These are phyloP conservation scores for Protostelium mycophagum DNA, from an alignment of 78 protist species.

Conservation along the genomic window DNA sequence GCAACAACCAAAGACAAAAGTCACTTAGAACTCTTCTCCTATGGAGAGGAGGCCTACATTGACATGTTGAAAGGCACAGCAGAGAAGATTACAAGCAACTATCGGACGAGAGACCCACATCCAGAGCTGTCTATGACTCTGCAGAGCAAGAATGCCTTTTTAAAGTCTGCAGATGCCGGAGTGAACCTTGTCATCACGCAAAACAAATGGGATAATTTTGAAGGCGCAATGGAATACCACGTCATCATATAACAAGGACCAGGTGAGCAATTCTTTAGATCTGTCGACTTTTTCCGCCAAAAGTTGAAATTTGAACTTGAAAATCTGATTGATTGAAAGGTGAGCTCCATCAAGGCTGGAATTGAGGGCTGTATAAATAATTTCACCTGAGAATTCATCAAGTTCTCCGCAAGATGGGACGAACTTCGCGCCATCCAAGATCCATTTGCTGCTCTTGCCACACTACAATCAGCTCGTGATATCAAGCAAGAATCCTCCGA, in stretches of 20 bases:
- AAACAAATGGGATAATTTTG: constrained; percentile 30
- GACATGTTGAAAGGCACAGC: constrained; percentile 29
- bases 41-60: constrained; percentile 49
- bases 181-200: not conserved
- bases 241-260: constrained; percentile 26
- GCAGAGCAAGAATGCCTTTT: constrained; percentile 13
- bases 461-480: not conserved
- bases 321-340: not conserved
- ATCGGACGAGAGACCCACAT: not conserved
- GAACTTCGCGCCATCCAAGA: not conserved
- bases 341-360: not conserved
- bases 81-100: not conserved
- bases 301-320: too few relatives aligned
- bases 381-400: not conserved
- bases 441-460: not conserved
- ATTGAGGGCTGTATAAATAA: not conserved
- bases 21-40: constrained; percentile 42
- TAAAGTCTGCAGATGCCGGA: constrained; percentile 9
- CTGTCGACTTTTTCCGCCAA: too few relatives aligned
- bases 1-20: not conserved
- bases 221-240: constrained; percentile 32
- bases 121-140: not conserved
- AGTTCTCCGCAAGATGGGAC: not conserved
- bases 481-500: not conserved
- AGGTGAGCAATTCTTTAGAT: not conserved